Percentiles rank a stretch among this genome's conserved stretches.
Conservation (phyloP, 2,329 filamentous ascomycete genomes). For the Alternaria tenuissima region DNA sequence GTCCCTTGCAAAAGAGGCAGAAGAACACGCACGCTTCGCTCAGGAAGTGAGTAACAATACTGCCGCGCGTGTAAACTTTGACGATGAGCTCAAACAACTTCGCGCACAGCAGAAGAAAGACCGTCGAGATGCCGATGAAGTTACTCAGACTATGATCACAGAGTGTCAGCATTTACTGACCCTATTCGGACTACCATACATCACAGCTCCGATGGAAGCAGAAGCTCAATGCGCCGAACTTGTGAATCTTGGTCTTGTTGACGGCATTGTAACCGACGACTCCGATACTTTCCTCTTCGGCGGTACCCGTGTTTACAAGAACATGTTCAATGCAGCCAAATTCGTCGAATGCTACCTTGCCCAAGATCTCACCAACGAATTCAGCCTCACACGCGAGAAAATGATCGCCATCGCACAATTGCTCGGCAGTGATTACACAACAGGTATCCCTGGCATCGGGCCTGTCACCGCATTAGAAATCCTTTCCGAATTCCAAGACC, state of each 20-base stretch:
- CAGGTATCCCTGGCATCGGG: slow-evolving; percentile 88
- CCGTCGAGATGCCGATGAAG: slow-evolving; percentile 92
- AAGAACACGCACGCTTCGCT: slow-evolving; percentile 93
- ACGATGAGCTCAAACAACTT: slow-evolving; percentile 84
- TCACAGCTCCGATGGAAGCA: slow-evolving; percentile 98
- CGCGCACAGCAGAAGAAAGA: slow-evolving; percentile 97
- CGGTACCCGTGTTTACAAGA: slow-evolving; percentile 96
- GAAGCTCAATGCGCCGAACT: slow-evolving; percentile 97
- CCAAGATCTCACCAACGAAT: slow-evolving; percentile 84
- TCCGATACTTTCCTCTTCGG: slow-evolving; percentile 97
- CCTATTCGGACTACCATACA: slow-evolving; percentile 93
- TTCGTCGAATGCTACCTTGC: slow-evolving; percentile 95
- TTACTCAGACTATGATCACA: slow-evolving; percentile 92
- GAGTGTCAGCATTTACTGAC: slow-evolving; percentile 92
- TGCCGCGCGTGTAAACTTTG: slow-evolving; percentile 75
- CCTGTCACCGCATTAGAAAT: slow-evolving; percentile 96
- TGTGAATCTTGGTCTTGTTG: slow-evolving; percentile 84
- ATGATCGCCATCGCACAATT: slow-evolving; percentile 91
- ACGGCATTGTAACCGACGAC: slow-evolving; percentile 97
- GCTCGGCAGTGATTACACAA: slow-evolving; percentile 92
- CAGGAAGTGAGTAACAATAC: slow-evolving; percentile 83
- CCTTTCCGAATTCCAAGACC: slow-evolving; percentile 82
- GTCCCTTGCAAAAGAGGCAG: slow-evolving; percentile 86
- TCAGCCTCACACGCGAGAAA: slow-evolving; percentile 84
- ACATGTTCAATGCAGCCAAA: slow-evolving; percentile 99